phyloP scores from a whole-genome alignment of 1,284 basidiomycete species.

The Cronartium quercuum region DNA sequence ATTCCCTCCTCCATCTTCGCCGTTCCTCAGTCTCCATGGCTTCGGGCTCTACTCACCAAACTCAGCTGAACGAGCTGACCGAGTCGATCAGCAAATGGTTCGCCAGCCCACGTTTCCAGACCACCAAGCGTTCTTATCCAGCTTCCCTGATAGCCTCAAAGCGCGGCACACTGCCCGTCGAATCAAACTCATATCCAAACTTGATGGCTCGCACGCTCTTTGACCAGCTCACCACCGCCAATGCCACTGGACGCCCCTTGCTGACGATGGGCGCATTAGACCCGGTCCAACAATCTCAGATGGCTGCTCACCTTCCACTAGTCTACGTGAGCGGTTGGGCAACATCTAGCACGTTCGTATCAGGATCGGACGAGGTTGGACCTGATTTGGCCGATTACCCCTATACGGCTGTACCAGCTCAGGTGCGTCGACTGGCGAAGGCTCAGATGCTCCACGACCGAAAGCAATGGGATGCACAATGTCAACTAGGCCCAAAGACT shows the following conservation, averaged over 20 bases:
- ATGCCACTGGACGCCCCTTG: conserved; percentile 62
- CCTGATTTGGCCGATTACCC: conserved; percentile 64
- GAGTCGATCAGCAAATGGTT: conserved; percentile 62
- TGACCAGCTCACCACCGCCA: conserved; percentile 60
- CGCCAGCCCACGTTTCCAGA: conserved; percentile 65
- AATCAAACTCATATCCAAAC: conserved; percentile 64
- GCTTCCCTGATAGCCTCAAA: conserved; percentile 73
- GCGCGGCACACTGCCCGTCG: conserved; percentile 74
- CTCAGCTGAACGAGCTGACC: not conserved
- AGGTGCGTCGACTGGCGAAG: conserved; percentile 75
- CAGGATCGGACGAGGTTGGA: conserved; percentile 49
- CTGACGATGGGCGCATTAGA: conserved; percentile 71
- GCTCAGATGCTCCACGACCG: conserved; percentile 79
- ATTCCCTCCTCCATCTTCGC: not conserved
- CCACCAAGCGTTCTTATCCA: conserved; percentile 69
- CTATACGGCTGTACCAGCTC: conserved; percentile 88
- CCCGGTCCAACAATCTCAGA: conserved; percentile 49
- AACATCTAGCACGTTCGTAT: conserved; percentile 47
- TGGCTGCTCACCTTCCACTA: conserved; percentile 48
- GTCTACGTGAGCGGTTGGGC: conserved; percentile 50
- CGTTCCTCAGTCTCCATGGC: not conserved
- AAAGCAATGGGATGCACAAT: conserved; percentile 77
- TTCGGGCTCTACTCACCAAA: no score
- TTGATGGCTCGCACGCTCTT: conserved; percentile 77
- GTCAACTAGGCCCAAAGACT: conserved; percentile 59